A percentile compares a stretch with the other conserved stretches of the same genome.
phyloP scores from a whole-genome alignment of 768 basidiomycete species.

The Pleurotus platypus region DNA sequence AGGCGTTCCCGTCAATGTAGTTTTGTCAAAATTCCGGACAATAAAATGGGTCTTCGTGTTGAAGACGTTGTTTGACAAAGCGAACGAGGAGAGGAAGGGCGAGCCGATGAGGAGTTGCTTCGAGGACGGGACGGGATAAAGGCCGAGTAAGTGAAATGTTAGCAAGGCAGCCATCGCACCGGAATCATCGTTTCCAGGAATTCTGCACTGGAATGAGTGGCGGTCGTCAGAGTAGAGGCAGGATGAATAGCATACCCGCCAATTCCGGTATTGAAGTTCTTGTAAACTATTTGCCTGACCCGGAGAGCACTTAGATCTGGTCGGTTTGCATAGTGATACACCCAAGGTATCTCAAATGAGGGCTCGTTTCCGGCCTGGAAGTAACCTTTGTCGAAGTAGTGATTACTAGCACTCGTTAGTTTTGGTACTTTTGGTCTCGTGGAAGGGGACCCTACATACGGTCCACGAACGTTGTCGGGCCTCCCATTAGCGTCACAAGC shows the following conservation, averaged over 20 bases:
- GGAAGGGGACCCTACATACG: slow-evolving; percentile 29
- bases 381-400: slow-evolving; percentile 42
- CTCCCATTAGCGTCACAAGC: slow-evolving; percentile 44
- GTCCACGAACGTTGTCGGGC: slow-evolving; percentile 34
- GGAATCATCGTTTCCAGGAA: slow-evolving; percentile 51
- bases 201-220: slow-evolving; percentile 18
- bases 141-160: slow-evolving; percentile 45
- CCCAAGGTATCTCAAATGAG: slow-evolving; percentile 43
- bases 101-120: slow-evolving; percentile 45
- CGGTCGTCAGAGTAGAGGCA: not conserved
- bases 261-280: slow-evolving; percentile 43
- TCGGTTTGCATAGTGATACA: slow-evolving; percentile 46
- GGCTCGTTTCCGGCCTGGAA: slow-evolving; percentile 49
- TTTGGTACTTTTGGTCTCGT: not conserved
- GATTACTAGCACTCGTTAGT: slow-evolving; percentile 25
- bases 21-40: slow-evolving; percentile 38
- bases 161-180: slow-evolving; percentile 51
- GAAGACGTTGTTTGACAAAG: slow-evolving; percentile 33
- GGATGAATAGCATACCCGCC: slow-evolving; percentile 27
- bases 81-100: slow-evolving; percentile 44
- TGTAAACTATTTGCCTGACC: slow-evolving; percentile 38
- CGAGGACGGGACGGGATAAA: slow-evolving; percentile 46
- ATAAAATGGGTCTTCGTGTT: slow-evolving; percentile 36
- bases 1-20: slow-evolving; percentile 31
- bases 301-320: slow-evolving; percentile 46